Percentiles rank a stretch among this genome's conserved stretches.
phyloP scores from a whole-genome alignment of 1,284 basidiomycete species.

The Cutaneotrichosporon sp. region DNA sequence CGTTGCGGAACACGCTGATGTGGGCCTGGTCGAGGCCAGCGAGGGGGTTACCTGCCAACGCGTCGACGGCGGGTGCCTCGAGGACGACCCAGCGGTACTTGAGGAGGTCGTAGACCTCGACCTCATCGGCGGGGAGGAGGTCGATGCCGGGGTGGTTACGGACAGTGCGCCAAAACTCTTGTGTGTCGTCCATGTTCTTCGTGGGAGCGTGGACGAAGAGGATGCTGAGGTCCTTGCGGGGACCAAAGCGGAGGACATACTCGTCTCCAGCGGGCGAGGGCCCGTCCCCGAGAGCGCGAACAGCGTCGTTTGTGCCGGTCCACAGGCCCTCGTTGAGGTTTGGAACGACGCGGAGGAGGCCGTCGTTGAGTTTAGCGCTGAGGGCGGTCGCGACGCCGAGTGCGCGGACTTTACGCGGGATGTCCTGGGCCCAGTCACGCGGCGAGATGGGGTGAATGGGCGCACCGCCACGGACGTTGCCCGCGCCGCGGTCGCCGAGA shows the following conservation, averaged over 20 bases:
- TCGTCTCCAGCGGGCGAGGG: slow-evolving; percentile 45
- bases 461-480: slow-evolving; percentile 87
- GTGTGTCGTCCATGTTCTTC: slow-evolving; percentile 19
- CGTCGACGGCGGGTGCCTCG: slow-evolving; percentile 45
- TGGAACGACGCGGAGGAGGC: slow-evolving; percentile 67
- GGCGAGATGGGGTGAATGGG: slow-evolving; percentile 85
- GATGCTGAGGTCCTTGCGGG: slow-evolving; percentile 32
- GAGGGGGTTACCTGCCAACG: slow-evolving; percentile 30
- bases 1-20: too few relatives aligned
- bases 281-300: slow-evolving; percentile 28
- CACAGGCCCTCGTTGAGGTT: slow-evolving; percentile 58
- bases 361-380: slow-evolving; percentile 71
- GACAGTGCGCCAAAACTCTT: slow-evolving; percentile 21
- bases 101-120: slow-evolving; percentile 70
- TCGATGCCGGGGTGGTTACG: slow-evolving; percentile 57
- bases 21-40: background rate
- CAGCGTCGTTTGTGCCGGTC: slow-evolving; percentile 36
- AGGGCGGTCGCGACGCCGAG: slow-evolving; percentile 89
- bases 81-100: slow-evolving; percentile 56
- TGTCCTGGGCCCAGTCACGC: slow-evolving; percentile 81
- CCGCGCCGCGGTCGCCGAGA: slow-evolving; percentile 79
- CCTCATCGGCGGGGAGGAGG: slow-evolving; percentile 58
- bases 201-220: slow-evolving; percentile 42
- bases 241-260: slow-evolving; percentile 31
- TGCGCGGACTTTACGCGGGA: slow-evolving; percentile 82